Base-by-base conservation (phyloP, 345 rosid species). In the Moricandia moricandioides region DNA sequence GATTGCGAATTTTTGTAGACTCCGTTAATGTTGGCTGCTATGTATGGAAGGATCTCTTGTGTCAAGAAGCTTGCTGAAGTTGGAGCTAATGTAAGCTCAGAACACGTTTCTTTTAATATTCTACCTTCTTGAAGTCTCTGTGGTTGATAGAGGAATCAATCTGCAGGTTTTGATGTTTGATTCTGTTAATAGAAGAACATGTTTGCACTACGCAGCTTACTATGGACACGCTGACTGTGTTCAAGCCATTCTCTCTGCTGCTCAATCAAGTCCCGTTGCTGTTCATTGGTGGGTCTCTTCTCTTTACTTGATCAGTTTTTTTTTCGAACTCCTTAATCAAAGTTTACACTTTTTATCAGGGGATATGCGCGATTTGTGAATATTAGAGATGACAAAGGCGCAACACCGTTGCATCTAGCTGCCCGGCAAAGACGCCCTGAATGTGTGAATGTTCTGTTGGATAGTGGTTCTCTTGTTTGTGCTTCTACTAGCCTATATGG, bases 21-120 rank as follows among this genome's bases (percentile, higher is more conserved):
- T 76, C 99, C 99, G 5, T 89, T 96, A 62, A 96, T 92, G 99
- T 75, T 96, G 67, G 98, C 99, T 68, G 97, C 98, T 73, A 96
- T 92, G 97, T 85, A 88, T 72, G 99, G 99, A 18, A 96, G 85
- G 81, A 88, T 88, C 76, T 69, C 77, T 35, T 96, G 98, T 65
- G 80, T 96, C 83, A 76, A 85, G 82, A 91, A 84, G 84, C 92
- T 96, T 63, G 79, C 94, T 51, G 91, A 86, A 85, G 96, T 92
- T 18, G 98, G 97, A 63, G 99, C 98, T 79, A 92, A 96, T 86
- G 99, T 95, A 21, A 85, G 62, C 90, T 81, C 88, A 35, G 11
- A 35, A 35, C 9, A 35, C 45, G 13, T 39, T 39, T 39, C 45
- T 39, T 39, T 39, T 4, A 29, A 0, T 3, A 0, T 29, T 39